Base-by-base conservation (phyloP, 495 filamentous ascomycete genomes). In the Aspergillus saccharolyticus region DNA sequence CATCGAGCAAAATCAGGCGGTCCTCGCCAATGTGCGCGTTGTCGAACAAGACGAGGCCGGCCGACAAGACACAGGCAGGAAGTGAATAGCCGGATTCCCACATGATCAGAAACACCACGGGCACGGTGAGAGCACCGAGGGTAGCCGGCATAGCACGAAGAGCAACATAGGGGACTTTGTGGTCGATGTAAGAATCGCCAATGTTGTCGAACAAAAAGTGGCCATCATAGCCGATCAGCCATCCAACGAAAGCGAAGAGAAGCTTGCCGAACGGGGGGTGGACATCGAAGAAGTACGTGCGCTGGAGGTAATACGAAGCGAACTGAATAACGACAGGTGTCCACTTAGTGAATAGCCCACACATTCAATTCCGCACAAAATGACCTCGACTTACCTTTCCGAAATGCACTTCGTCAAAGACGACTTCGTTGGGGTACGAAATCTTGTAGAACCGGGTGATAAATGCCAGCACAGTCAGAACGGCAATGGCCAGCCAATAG, bases 241-340 rank as follows among this genome's bases (percentile, higher is more conserved):
- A 99, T 62, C 94, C 94, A 79, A 96, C 91, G 42, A 97, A 82
- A 55, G 94, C 94, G 57, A 82, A 79, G 12, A 82, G 70, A 28
- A 82, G 74, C 61, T 82, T 81, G 71, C 89, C 94, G 64, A 99
- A 96, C 9, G 94, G 94, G 48, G 94, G 94, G 72, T 99, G 94
- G 45, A 99, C 94, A 80, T 99, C 94, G 83, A 99, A 99, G 83
- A 99, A 99, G 77, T 97, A 99, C 25, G 91, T 97, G 69, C 90
- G 87, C 75, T 97, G 87, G 42, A 99, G 85, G 67, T 99, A 99
- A 74, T 97, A 95, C 15, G 90, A 96, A 55, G 91, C 91, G 67
- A 96, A 96, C 91, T 96, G 33, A 39, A 39, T 39, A 70, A 24
- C 28, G 24, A 54, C 46, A 56, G 24, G 33, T 39, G 33, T 39